Percentiles rank a stretch among this genome's conserved stretches.
Evolutionary conservation across 306 rosid species (phyloP).

Genomic region (Vigna nakashimae): DNA sequence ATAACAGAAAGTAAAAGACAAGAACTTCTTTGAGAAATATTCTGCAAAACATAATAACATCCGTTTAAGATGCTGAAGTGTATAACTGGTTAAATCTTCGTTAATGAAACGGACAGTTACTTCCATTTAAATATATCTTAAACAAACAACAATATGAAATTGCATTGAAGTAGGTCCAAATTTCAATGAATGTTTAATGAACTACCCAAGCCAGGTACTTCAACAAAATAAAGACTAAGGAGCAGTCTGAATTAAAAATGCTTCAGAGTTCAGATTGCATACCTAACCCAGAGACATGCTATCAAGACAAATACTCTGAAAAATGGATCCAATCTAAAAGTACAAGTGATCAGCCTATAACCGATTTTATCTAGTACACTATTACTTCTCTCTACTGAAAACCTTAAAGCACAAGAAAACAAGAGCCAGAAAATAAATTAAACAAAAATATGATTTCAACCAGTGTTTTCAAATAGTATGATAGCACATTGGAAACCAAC

Average conservation of each 20-base stretch:
- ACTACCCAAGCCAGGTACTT: conserved; percentile 14
- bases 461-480: conserved; percentile 2
- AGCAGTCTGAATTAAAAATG: neutral
- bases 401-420: conserved; percentile 19
- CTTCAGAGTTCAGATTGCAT: conserved; percentile 24
- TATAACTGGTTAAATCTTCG: neutral
- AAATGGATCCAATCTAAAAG: neutral
- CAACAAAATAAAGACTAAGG: conserved; percentile 5
- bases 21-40: conserved; percentile 18
- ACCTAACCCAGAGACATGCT: conserved; percentile 8
- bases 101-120: conserved; percentile 16
- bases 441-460: conserved; percentile 1
- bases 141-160: conserved; percentile 9
- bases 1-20: conserved; percentile 14
- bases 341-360: neutral
- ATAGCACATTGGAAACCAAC: conserved; percentile 49
- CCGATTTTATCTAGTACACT: conserved; percentile 1
- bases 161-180: conserved; percentile 7
- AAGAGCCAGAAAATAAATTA: neutral
- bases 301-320: conserved; percentile 16
- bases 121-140: conserved; percentile 2
- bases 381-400: conserved; percentile 12
- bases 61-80: neutral
- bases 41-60: neutral
- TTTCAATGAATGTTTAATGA: neutral